These are phyloP conservation scores for Incumbomyces lentus DNA, from an alignment of 2,329 filamentous ascomycete genomes.

Conservation along the genomic window DNA sequence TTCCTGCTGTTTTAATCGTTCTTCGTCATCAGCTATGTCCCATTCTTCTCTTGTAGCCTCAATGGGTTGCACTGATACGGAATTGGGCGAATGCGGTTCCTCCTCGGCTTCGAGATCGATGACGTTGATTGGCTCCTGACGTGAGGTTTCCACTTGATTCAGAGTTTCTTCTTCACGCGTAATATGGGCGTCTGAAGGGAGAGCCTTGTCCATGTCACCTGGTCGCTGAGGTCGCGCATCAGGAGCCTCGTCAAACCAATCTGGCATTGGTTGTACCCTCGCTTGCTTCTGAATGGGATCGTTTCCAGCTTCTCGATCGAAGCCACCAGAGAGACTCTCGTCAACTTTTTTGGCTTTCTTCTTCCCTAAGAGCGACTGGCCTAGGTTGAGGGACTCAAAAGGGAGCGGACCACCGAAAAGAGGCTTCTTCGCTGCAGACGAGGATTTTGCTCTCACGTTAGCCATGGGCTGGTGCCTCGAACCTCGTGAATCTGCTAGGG, in stretches of 20 bases:
- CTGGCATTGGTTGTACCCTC: constrained; percentile 30
- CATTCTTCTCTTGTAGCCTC: constrained; percentile 23
- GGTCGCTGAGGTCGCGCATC: constrained; percentile 21
- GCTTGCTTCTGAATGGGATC: constrained; percentile 21
- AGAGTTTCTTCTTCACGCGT: constrained; percentile 5
- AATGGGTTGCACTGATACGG: constrained; percentile 17
- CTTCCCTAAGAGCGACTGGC: constrained; percentile 46
- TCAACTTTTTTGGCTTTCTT: constrained; percentile 44
- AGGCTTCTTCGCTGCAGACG: constrained; percentile 4
- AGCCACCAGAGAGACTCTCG: constrained; percentile 52
- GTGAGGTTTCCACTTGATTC: constrained; percentile 15
- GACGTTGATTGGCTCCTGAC: constrained; percentile 25
- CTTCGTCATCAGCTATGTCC: constrained; percentile 24
- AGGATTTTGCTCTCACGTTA: constrained; percentile 42
- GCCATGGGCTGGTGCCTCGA: constrained; percentile 38
- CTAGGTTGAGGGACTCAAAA: constrained; percentile 70
- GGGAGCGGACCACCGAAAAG: constrained; percentile 70
- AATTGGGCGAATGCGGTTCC: constrained; percentile 24
- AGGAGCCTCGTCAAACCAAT: constrained; percentile 35
- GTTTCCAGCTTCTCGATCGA: constrained; percentile 42
- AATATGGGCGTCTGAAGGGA: constrained; percentile 18
- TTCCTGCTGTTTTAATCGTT: constrained; percentile 23
- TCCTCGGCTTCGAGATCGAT: constrained; percentile 31
- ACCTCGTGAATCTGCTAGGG: constrained; percentile 61
- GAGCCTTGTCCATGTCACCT: constrained; percentile 10